These are phyloP conservation scores for Mallotus nudiflorus DNA, from an alignment of 345 rosid genomes.

Conservation along the genomic window DNA sequence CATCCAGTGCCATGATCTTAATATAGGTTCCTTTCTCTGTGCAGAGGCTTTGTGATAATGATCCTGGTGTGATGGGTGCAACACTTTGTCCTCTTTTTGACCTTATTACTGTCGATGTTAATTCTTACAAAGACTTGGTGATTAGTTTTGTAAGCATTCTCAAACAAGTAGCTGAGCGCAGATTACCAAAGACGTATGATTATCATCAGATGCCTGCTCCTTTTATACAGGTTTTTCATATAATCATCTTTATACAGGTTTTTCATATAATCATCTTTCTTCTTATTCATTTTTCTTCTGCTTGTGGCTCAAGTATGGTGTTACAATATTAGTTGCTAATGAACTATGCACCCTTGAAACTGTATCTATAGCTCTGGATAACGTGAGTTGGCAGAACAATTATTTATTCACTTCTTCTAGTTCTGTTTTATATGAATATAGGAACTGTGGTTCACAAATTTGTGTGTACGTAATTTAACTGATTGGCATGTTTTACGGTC, in stretches of 20 bases:
- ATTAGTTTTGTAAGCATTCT: constrained; percentile 91
- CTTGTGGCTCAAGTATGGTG: too few species aligned
- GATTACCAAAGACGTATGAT: constrained; percentile 90
- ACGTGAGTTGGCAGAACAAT: too few species aligned
- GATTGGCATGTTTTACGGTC: too few species aligned
- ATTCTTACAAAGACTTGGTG: constrained; percentile 80
- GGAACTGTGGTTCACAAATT: too few species aligned
- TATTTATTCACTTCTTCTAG: too few species aligned
- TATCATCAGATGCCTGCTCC: constrained; percentile 99
- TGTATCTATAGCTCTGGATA: too few species aligned
- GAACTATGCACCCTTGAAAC: too few species aligned
- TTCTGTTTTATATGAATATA: too few species aligned
- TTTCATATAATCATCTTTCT: constrained; percentile 6
- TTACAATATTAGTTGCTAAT: too few species aligned
- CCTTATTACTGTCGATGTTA: constrained; percentile 67
- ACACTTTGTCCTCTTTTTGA: constrained; percentile 94
- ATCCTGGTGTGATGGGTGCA: constrained; percentile 99
- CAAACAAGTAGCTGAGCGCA: constrained; percentile 87
- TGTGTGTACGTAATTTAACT: too few species aligned
- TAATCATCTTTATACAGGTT: constrained; percentile 9
- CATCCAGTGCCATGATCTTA: not conserved
- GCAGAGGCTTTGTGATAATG: constrained; percentile 87
- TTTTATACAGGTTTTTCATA: constrained; percentile 73
- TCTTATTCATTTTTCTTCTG: too few species aligned
- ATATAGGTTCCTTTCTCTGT: constrained; percentile 20